A percentile compares a stretch with the other conserved stretches of the same genome.
phyloP scores from a whole-genome alignment of 345 rosid genomes.

The Jatropha curcas region DNA sequence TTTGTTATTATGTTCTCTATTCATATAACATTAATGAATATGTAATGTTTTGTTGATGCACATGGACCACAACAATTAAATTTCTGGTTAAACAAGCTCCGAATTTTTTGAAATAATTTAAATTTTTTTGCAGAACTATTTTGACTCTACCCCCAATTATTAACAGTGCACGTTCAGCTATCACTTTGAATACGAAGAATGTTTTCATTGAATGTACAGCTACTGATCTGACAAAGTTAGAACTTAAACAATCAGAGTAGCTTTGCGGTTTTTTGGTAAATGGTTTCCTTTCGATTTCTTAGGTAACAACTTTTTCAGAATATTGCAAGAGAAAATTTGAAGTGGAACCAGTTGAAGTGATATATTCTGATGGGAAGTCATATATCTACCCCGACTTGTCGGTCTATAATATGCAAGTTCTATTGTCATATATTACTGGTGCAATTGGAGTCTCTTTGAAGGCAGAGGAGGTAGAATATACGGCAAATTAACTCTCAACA shows the following conservation, averaged over 20 bases:
- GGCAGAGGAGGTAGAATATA: constrained; percentile 86
- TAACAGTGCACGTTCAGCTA: constrained; percentile 94
- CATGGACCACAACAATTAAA: too few relatives aligned
- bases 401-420: constrained; percentile 71
- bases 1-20: too few relatives aligned
- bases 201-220: constrained; percentile 96
- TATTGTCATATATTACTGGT: constrained; percentile 69
- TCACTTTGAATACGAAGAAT: constrained; percentile 84
- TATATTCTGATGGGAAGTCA: constrained; percentile 59
- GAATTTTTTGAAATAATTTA: constrained; percentile 13
- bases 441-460: constrained; percentile 73
- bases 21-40: too few relatives aligned
- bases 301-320: constrained; percentile 78
- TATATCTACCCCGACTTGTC: constrained; percentile 73
- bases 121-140: constrained; percentile 65
- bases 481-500: too few relatives aligned
- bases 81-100: too few relatives aligned
- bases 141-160: constrained; percentile 89
- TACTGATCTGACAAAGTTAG: constrained; percentile 86
- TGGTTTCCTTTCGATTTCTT: constrained; percentile 20
- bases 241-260: too few relatives aligned
- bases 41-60: too few relatives aligned
- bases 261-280: background rate
- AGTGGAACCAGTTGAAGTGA: constrained; percentile 93
- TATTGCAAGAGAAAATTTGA: constrained; percentile 74